Evolutionary conservation across 495 filamentous ascomycete species (phyloP).

Genomic region (Penicillium subrubescens): DNA sequence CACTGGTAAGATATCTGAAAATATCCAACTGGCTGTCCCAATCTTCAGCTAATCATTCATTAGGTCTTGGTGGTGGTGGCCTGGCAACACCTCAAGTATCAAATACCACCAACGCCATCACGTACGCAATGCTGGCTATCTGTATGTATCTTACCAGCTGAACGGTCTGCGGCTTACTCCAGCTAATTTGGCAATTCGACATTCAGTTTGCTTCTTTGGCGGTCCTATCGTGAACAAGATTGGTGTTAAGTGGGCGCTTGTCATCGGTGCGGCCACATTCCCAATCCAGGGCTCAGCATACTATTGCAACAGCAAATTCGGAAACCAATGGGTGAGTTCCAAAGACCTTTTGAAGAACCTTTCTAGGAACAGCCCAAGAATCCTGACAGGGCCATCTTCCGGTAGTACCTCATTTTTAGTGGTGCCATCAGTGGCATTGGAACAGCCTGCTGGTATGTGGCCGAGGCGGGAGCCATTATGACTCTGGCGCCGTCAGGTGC

Average conservation of each 20-base stretch:
- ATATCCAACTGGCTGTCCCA: too few relatives aligned
- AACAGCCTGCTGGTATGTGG: slow-evolving; percentile 38
- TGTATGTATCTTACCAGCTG: slow-evolving; percentile 17
- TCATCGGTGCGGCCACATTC: slow-evolving; percentile 34
- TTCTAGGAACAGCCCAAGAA: too few relatives aligned
- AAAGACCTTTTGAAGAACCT: background rate
- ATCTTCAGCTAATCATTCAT: slow-evolving; percentile 9
- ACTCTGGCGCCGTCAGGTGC: slow-evolving; percentile 33
- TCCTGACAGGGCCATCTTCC: too few relatives aligned
- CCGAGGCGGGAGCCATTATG: slow-evolving; percentile 36
- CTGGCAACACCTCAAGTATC: slow-evolving; percentile 31
- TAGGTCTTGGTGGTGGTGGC: slow-evolving; percentile 37
- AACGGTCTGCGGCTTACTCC: background rate
- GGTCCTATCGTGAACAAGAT: slow-evolving; percentile 36
- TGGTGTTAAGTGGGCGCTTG: slow-evolving; percentile 36
- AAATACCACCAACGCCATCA: slow-evolving; percentile 31
- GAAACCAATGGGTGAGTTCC: slow-evolving; percentile 28
- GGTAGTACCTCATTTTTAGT: slow-evolving; percentile 33
- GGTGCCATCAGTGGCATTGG: slow-evolving; percentile 34
- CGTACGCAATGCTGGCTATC: slow-evolving; percentile 29
- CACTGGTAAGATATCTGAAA: too few relatives aligned
- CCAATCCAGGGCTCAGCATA: slow-evolving; percentile 36
- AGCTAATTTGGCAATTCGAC: background rate
- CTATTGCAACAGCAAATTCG: slow-evolving; percentile 39
- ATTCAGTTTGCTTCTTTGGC: slow-evolving; percentile 27